These are phyloP conservation scores for Kondoa subrosea DNA, from an alignment of 768 basidiomycete species.

Conservation along the genomic window DNA sequence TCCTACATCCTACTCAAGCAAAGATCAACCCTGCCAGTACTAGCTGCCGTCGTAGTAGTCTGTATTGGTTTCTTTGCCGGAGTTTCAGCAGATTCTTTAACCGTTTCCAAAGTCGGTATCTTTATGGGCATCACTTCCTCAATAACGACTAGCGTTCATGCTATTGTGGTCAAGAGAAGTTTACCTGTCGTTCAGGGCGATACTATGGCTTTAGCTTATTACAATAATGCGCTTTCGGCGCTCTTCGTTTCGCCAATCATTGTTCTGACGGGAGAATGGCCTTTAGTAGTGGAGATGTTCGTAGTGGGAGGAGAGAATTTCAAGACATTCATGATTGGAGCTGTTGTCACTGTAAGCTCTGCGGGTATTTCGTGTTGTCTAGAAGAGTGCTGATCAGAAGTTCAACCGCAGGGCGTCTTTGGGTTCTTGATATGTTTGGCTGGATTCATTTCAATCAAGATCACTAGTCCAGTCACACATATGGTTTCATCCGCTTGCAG, in stretches of 20 bases:
- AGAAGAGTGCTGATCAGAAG: too few relatives aligned
- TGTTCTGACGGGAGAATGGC: conserved; percentile 56
- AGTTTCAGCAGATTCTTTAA: conserved; percentile 21
- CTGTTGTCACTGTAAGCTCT: conserved; percentile 22
- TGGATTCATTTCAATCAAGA: conserved; percentile 81
- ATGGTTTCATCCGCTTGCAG: conserved; percentile 83
- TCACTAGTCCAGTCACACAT: conserved; percentile 92
- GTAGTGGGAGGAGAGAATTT: conserved; percentile 33
- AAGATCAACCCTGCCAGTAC: conserved; percentile 56
- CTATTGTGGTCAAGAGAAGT: conserved; percentile 81
- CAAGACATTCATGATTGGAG: conserved; percentile 29
- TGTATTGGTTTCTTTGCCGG: conserved; percentile 74
- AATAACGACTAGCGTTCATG: conserved; percentile 72
- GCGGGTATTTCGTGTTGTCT: not conserved
- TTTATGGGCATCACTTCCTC: conserved; percentile 68
- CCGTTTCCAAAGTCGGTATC: conserved; percentile 52
- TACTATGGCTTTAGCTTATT: conserved; percentile 74
- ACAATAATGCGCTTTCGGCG: conserved; percentile 69
- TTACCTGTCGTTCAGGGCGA: conserved; percentile 64
- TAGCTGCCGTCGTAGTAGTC: conserved; percentile 59
- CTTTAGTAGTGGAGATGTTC: conserved; percentile 47
- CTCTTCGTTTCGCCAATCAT: conserved; percentile 55
- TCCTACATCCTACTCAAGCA: conserved; percentile 61
- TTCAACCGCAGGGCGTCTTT: conserved; percentile 42
- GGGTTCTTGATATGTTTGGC: conserved; percentile 93